Conservation (phyloP, 441 rosid genomes). For the Viola pubescens region DNA sequence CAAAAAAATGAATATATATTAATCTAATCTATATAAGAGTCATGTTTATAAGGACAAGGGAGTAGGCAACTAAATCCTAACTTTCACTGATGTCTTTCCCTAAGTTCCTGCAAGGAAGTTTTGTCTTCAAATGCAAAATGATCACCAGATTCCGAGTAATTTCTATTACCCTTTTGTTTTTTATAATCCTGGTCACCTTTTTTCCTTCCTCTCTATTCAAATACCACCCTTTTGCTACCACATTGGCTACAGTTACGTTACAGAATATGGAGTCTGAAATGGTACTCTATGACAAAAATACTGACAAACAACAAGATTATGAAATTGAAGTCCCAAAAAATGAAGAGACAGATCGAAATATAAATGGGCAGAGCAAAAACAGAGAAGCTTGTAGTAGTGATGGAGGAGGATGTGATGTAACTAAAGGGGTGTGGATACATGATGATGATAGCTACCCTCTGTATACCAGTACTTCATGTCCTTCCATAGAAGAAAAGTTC, state of each 20-base stretch:
- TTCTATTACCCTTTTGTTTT: conserved; percentile 43
- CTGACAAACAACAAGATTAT: conserved; percentile 30
- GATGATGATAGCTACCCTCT: conserved; percentile 38
- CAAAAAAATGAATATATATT: too few relatives aligned
- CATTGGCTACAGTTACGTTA: too few relatives aligned
- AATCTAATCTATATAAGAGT: too few relatives aligned
- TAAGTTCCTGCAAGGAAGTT: conserved; percentile 71
- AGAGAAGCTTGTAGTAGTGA: too few relatives aligned
- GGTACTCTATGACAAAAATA: too few relatives aligned
- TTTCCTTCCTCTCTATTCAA: conserved; percentile 47
- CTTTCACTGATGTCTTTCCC: too few relatives aligned
- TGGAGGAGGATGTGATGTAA: conserved; percentile 34
- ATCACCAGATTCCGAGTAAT: conserved; percentile 41
- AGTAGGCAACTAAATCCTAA: too few relatives aligned
- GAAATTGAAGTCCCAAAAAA: conserved; percentile 21
- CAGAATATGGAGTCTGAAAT: too few relatives aligned
- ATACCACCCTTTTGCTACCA: conserved; percentile 40
- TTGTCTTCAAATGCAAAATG: conserved; percentile 55
- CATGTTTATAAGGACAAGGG: too few relatives aligned
- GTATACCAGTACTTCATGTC: conserved; percentile 48
- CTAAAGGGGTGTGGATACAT: conserved; percentile 74
- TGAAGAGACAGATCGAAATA: conserved; percentile 11
- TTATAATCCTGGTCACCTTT: conserved; percentile 41
- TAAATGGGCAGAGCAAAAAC: conserved; percentile 6
- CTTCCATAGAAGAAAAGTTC: conserved; percentile 85